These are phyloP conservation scores for Selaginella tamariscina DNA, from an alignment of 75 land plant genomes.

Conservation along the genomic window DNA sequence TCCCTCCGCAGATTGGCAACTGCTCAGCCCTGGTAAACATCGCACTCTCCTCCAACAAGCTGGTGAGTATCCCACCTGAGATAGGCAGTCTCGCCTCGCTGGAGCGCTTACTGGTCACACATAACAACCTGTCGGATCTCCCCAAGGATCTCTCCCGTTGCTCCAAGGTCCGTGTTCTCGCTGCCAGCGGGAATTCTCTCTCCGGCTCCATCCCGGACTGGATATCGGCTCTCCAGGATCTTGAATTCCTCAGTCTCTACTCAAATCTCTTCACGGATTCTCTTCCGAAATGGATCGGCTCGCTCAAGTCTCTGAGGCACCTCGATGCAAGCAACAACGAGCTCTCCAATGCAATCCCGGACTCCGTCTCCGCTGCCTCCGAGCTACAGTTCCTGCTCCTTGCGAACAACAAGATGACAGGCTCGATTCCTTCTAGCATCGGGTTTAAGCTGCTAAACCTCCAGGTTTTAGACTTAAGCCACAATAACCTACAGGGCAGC, in stretches of 20 bases:
- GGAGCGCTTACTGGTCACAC: neutral
- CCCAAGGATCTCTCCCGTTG: neutral
- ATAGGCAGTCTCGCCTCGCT: neutral
- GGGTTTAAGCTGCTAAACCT: neutral
- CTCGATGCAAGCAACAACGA: neutral
- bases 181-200: neutral
- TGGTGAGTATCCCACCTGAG: neutral
- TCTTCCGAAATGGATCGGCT: neutral
- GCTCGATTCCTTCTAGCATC: neutral
- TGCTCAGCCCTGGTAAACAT: conserved; percentile 7
- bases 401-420: neutral
- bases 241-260: neutral
- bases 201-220: neutral
- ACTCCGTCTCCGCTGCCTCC: neutral
- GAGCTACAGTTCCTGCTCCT: neutral
- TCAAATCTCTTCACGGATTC: neutral
- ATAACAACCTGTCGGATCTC: neutral
- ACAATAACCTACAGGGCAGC: conserved; percentile 16
- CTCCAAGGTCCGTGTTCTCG: neutral
- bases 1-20: conserved; percentile 18
- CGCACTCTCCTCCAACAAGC: neutral
- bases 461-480: neutral
- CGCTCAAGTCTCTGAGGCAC: neutral
- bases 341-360: neutral
- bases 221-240: neutral